These are phyloP conservation scores for Ajuga chamaepitys DNA, from an alignment of 257 asterid species.

Conservation along the genomic window DNA sequence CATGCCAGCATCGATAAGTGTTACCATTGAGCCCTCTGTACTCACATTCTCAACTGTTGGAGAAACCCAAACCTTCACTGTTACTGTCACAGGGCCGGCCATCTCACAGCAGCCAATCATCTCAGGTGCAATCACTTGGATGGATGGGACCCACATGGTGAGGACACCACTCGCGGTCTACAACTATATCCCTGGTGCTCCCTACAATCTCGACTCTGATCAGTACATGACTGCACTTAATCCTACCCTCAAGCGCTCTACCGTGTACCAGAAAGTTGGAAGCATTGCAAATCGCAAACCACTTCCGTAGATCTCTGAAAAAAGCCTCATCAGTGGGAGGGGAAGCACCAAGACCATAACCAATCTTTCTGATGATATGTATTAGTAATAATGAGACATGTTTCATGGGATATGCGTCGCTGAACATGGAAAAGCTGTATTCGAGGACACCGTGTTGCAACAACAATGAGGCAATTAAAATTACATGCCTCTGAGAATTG, in stretches of 20 bases:
- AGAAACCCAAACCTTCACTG: constrained; percentile 42
- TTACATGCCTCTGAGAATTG: not conserved
- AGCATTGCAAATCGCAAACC: constrained; percentile 14
- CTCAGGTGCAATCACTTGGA: constrained; percentile 43
- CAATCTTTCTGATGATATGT: not conserved
- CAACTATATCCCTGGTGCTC: constrained; percentile 28
- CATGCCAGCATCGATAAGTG: constrained; percentile 4
- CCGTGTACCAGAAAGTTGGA: constrained; percentile 16
- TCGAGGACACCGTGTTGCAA: not conserved
- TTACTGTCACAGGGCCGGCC: constrained; percentile 32
- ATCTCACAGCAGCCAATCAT: constrained; percentile 44
- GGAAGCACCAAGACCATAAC: not conserved
- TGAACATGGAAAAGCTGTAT: not conserved
- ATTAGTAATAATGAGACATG: not conserved
- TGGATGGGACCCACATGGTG: constrained; percentile 29
- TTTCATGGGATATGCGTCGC: not conserved
- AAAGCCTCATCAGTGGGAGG: not conserved
- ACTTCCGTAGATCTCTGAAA: not conserved
- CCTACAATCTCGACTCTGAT: constrained; percentile 13
- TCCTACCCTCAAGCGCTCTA: not conserved
- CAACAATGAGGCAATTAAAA: not conserved
- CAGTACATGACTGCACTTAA: not conserved
- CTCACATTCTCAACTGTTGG: constrained; percentile 40
- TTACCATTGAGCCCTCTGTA: constrained; percentile 31
- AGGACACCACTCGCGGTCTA: constrained; percentile 48